A percentile compares a stretch with the other conserved stretches of the same genome.
phyloP scores from a whole-genome alignment of 139 green algal species.

The Picocystis salinarum region DNA sequence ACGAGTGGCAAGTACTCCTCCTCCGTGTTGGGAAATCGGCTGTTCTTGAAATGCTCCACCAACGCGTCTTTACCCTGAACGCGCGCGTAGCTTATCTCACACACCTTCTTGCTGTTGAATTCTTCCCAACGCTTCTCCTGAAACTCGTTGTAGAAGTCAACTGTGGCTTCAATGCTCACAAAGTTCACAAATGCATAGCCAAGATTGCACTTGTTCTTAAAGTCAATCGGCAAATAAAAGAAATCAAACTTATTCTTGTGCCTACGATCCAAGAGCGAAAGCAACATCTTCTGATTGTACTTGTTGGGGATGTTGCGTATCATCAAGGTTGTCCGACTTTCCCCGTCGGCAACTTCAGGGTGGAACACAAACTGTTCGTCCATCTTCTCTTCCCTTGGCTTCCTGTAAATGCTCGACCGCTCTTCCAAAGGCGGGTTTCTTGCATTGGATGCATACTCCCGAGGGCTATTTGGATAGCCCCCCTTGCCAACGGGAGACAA shows the following conservation, averaged over 20 bases:
- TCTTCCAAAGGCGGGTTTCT: no score
- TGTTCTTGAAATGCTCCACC: constrained; percentile 20
- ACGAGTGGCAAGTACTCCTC: constrained; percentile 22
- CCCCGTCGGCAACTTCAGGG: constrained; percentile 48
- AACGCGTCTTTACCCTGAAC: constrained; percentile 24
- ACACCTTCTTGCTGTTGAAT: no score
- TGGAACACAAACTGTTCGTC: no score
- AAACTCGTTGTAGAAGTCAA: no score
- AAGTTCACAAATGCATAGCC: no score
- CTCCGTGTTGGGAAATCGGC: constrained; percentile 25
- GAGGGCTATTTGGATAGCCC: no score
- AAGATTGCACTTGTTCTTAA: constrained; percentile 99
- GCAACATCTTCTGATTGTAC: constrained; percentile 98
- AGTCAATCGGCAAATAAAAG: constrained; percentile 78
- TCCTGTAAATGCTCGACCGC: no score
- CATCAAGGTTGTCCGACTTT: constrained; percentile 91
- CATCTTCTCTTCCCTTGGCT: no score
- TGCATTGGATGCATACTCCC: no score
- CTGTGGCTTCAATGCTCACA: no score
- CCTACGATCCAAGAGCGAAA: constrained; percentile 62
- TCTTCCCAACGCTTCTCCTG: no score
- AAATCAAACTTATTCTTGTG: constrained; percentile 76
- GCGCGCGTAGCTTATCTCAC: constrained; percentile 21
- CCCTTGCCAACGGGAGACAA: no score
- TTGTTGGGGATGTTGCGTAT: constrained; percentile 99